Conservation (phyloP, 805 yeast genomes). For the Suhomyces emberorum region DNA sequence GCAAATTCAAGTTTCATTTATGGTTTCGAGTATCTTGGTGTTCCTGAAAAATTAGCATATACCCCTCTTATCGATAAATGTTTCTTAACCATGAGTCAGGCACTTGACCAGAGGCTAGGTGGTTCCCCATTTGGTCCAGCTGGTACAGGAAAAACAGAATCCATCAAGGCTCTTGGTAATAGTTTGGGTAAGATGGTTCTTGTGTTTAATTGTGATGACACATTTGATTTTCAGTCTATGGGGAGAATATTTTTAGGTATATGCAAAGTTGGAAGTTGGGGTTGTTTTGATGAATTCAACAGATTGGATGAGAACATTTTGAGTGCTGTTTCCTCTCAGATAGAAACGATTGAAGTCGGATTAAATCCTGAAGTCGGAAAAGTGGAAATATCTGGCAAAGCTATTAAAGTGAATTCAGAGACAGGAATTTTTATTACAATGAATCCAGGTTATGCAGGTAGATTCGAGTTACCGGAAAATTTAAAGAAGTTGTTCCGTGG, state of each 20-base stretch:
- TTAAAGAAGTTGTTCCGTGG: slow-evolving; percentile 74
- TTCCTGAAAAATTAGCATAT: slow-evolving; percentile 66
- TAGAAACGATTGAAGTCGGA: slow-evolving; percentile 66
- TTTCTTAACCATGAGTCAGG: slow-evolving; percentile 67
- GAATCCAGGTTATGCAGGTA: slow-evolving; percentile 87
- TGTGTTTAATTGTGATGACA: slow-evolving; percentile 89
- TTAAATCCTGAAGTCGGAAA: slow-evolving; percentile 18
- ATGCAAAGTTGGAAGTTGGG: slow-evolving; percentile 86
- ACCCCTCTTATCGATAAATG: slow-evolving; percentile 70
- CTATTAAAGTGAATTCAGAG: slow-evolving; percentile 37
- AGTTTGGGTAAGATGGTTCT: slow-evolving; percentile 76
- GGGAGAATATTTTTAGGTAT: slow-evolving; percentile 75
- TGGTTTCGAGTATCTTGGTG: slow-evolving; percentile 82
- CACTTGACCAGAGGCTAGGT: slow-evolving; percentile 72
- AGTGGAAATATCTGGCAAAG: slow-evolving; percentile 44
- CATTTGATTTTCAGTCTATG: slow-evolving; percentile 78
- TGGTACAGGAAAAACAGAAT: slow-evolving; percentile 95
- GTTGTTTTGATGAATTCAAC: slow-evolving; percentile 94
- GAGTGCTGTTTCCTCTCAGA: slow-evolving; percentile 81
- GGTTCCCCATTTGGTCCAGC: slow-evolving; percentile 95
- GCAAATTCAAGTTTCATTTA: slow-evolving; percentile 52
- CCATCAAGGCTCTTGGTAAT: slow-evolving; percentile 79
- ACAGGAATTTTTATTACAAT: slow-evolving; percentile 84
- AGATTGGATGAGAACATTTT: slow-evolving; percentile 66
- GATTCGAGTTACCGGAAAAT: slow-evolving; percentile 82